Evolutionary conservation across 129 eudicot species (phyloP).

Genomic region (Chrysanthemum makinoi): DNA sequence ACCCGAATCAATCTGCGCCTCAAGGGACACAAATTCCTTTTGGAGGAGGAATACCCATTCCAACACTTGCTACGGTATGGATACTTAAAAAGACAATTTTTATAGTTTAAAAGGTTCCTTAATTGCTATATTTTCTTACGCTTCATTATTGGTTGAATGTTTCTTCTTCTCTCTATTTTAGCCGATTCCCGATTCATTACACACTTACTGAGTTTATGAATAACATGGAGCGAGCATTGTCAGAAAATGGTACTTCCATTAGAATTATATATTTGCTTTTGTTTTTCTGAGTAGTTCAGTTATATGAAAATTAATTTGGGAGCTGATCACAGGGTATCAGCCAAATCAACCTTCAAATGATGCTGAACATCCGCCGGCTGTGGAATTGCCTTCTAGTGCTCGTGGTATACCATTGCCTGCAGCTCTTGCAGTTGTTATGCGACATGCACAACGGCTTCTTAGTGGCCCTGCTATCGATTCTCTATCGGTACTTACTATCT

Average conservation of each 20-base stretch:
- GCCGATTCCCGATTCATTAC: slow-evolving; percentile 92
- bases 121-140: slow-evolving; percentile 15
- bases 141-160: background rate
- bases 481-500: slow-evolving; percentile 57
- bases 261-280: background rate
- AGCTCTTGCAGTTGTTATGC: slow-evolving; percentile 58
- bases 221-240: slow-evolving; percentile 71
- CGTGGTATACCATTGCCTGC: slow-evolving; percentile 69
- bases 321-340: slow-evolving; percentile 44
- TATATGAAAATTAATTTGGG: background rate
- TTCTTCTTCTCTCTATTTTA: slow-evolving; percentile 29
- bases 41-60: slow-evolving; percentile 74
- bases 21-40: slow-evolving; percentile 57
- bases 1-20: slow-evolving; percentile 50
- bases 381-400: slow-evolving; percentile 54
- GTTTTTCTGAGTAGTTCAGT: background rate
- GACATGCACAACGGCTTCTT: slow-evolving; percentile 72
- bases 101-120: background rate
- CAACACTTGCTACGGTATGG: slow-evolving; percentile 65
- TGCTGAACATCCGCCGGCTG: slow-evolving; percentile 33
- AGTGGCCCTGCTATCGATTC: slow-evolving; percentile 58
- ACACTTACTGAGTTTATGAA: slow-evolving; percentile 79
- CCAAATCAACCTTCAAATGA: slow-evolving; percentile 44
- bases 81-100: background rate
- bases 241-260: slow-evolving; percentile 52